phyloP scores from a whole-genome alignment of 192 early-diverging fungal species.

The Coemansia guatemalensis region DNA sequence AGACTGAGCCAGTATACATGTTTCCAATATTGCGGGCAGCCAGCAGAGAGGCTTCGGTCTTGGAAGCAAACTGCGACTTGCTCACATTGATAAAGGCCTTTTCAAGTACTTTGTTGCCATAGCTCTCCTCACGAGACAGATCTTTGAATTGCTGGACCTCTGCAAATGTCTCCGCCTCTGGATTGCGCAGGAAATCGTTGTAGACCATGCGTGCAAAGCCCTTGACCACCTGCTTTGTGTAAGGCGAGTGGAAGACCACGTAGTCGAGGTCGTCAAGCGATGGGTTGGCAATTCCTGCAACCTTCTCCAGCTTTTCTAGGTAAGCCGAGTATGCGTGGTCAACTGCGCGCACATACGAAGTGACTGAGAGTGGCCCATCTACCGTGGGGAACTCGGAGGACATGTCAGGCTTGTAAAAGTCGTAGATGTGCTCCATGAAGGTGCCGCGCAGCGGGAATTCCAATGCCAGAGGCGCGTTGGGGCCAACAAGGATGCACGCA shows the following conservation, averaged over 20 bases:
- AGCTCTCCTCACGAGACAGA: conserved; percentile 68
- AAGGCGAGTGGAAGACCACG: conserved; percentile 93
- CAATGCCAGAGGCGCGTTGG: conserved; percentile 90
- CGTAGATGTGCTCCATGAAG: conserved; percentile 97
- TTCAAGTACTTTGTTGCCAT: conserved; percentile 85
- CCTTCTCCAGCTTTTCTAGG: conserved; percentile 66
- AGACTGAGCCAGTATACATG: conserved; percentile 82
- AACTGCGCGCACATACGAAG: conserved; percentile 88
- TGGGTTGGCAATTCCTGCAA: conserved; percentile 33
- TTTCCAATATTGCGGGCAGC: conserved; percentile 92
- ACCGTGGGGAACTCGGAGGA: conserved; percentile 97
- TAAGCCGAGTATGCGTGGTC: conserved; percentile 88
- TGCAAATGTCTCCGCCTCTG: conserved; percentile 60
- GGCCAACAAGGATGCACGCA: conserved; percentile 88
- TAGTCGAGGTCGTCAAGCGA: conserved; percentile 68
- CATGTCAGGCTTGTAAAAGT: conserved; percentile 99
- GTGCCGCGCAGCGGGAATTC: conserved; percentile 85
- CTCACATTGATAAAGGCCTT: conserved; percentile 83
- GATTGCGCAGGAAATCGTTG: conserved; percentile 88
- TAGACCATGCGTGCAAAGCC: conserved; percentile 86
- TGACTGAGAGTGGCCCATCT: conserved; percentile 92
- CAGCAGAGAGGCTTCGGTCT: conserved; percentile 76
- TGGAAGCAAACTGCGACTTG: conserved; percentile 71
- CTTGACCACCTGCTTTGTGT: conserved; percentile 97
- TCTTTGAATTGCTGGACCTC: conserved; percentile 60